Base-by-base conservation (phyloP, 2,329 filamentous ascomycete species). In the Monilinia aucupariae region DNA sequence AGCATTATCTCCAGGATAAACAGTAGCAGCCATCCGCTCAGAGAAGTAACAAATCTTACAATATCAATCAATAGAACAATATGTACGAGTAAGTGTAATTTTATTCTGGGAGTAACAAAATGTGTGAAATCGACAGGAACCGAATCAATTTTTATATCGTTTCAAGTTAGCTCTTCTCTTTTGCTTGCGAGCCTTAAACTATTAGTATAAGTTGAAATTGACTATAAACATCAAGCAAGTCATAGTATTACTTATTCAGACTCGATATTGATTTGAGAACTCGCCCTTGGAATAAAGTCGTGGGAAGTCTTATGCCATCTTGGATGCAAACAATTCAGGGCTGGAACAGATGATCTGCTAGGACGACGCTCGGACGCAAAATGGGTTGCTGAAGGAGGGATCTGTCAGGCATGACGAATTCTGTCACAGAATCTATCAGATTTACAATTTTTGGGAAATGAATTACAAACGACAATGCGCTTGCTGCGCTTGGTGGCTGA, bases 361-460 rank as follows among this genome's bases (percentile, higher is more conserved):
- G n/a, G 54, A 22, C 10, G 53, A 27, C 22, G 45, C 27, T 37
- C 20, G 20, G 41, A 20, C 4, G n/a, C n/a, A 47, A 25, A 34
- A 47, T 34, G 54, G 41, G 41, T 56, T 56, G 13, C 54, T 47
- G 54, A 41, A 56, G 41, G 41, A 34, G 41, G 45, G 7, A 39
- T 50, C 27, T 48, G 27, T 48, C 45, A 59, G 30, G 30, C 50
- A 27, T 49, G n/a, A 37, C 32, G 9, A 37, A 49, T 54, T 47
- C 27, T 49, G 7, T 61, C 59, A 45, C 6, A 54, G 54, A 45
- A 22, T 22, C 30, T 54, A 37, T 61, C 49, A 61, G 17, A 34
- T 53, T 22, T 15, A 45, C 27, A 41, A 15, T 22, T 9, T 41
- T 32, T 25, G 37, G 37, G 9, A 20, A 27, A 39, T 59, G 10